Base-by-base conservation (phyloP, 176 grass and related monocot species). In the Cenchrus fungigraminus region DNA sequence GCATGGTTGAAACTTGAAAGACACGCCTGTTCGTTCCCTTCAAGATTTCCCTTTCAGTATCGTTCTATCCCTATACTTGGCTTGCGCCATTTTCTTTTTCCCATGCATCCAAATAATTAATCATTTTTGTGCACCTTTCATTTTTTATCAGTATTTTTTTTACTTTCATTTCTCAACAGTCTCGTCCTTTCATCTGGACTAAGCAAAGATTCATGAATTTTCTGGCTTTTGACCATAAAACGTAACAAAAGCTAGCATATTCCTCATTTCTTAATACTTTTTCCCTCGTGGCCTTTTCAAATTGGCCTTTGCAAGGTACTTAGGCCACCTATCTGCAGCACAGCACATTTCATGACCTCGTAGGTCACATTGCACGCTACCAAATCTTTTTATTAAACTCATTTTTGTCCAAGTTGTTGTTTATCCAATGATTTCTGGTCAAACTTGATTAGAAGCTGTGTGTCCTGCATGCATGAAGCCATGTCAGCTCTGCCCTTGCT, bases 391-490 rank as follows among this genome's bases (percentile, higher is more conserved):
- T 54, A 74, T 25, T 31, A 74, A 78, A 49, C 16, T 15, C 19
- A 68, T 32, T 52, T 42, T 42, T 15, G 2, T 70, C 9, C 53
- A 8, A 22, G 53, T 45, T 53, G 34, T 74, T 51, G 37, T 32
- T 65, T 65, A 37, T 69, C 53, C 54, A 46, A 16, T 42, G 9
- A 42, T 40, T 28, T 31, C 50, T 4, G 16, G 68, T 66, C 85
- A 81, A 81, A 80, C 47, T 7, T 29, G 10, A 44, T 66, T 58
- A 14, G 17, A 47, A 75, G 37, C 1, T 16, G 82, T 81, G 85
- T 58, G 85, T 58, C 69, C 31, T 45, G 60, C 70, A 75, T 87
- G 60, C 70, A 67, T 13, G 37, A 81, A 34, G 69, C 85, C 69
- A 72, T 49, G 66, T 72, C 52, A 57, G 83, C 31, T 70, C 10